A percentile compares a stretch with the other conserved stretches of the same genome.
phyloP scores from a whole-genome alignment of 2,329 filamentous ascomycete species.

The Arthrinium puccinioides region DNA sequence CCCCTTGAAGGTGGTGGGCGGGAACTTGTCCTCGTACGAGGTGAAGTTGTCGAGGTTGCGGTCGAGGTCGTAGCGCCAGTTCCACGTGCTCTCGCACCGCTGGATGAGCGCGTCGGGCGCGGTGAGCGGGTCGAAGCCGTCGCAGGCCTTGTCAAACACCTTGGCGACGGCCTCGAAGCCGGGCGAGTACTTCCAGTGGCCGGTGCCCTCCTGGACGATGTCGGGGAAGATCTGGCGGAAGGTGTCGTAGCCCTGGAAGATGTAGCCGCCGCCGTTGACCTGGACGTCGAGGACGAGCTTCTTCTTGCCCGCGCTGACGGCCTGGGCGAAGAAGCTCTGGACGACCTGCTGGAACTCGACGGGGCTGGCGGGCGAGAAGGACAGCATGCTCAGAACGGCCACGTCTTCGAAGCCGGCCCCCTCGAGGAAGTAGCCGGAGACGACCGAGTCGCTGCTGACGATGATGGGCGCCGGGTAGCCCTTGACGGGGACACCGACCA shows the following conservation, averaged over 20 bases:
- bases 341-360: constrained; percentile 23
- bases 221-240: constrained; percentile 48
- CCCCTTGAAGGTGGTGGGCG: constrained; percentile 30
- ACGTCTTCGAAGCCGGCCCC: constrained; percentile 22
- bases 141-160: constrained; percentile 19
- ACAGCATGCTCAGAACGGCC: constrained; percentile 21
- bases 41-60: constrained; percentile 40
- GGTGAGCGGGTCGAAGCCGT: constrained; percentile 18
- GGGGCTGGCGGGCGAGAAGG: constrained; percentile 18
- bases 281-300: constrained; percentile 49
- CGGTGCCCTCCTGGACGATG: constrained; percentile 30
- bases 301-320: constrained; percentile 40
- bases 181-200: constrained; percentile 29
- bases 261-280: constrained; percentile 47
- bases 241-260: constrained; percentile 47
- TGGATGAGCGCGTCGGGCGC: constrained; percentile 19
- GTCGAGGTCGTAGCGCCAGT: constrained; percentile 43
- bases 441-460: constrained; percentile 18
- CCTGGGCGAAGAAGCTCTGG: constrained; percentile 22
- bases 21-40: constrained; percentile 39
- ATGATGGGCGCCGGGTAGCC: constrained; percentile 10
- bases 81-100: constrained; percentile 43
- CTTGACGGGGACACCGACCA: neutral
- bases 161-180: constrained; percentile 29
- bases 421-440: constrained; percentile 25